These are phyloP conservation scores for Sutorius eximius DNA, from an alignment of 1,284 basidiomycete genomes.

Conservation along the genomic window DNA sequence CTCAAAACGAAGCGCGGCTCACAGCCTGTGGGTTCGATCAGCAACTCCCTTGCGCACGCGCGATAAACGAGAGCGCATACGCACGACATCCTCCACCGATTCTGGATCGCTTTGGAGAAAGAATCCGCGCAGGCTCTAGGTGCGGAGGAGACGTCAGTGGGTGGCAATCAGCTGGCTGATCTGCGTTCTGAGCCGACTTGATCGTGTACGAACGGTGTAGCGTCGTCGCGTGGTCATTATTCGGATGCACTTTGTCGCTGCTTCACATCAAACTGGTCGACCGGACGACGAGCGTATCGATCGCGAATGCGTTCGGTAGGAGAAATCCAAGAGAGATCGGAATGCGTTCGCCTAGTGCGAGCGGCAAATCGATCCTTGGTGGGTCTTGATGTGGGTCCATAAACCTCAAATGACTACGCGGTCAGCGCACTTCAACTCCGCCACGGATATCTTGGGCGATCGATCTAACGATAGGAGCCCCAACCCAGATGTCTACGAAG, in stretches of 20 bases:
- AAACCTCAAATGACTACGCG: not conserved
- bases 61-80: not conserved
- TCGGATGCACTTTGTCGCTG: too few species aligned
- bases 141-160: not conserved
- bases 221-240: conserved; percentile 15
- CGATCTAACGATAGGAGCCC: too few species aligned
- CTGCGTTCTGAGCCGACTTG: not conserved
- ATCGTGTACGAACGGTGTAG: conserved; percentile 20
- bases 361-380: not conserved
- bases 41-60: not conserved
- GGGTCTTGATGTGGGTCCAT: not conserved
- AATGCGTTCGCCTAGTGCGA: not conserved
- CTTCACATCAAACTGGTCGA: not conserved
- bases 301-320: not conserved
- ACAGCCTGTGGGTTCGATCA: conserved; percentile 19
- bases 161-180: not conserved
- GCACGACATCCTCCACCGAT: conserved; percentile 8
- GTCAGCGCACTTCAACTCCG: not conserved
- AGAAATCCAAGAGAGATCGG: not conserved
- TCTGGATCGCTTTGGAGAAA: conserved; percentile 28
- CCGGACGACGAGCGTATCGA: not conserved
- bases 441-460: not conserved
- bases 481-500: too few species aligned
- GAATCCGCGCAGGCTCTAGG: conserved; percentile 14
- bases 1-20: not conserved